Percentiles rank a stretch among this genome's conserved stretches.
phyloP scores from a whole-genome alignment of 2,329 filamentous ascomycete species.

The Pyrenophora tritici-repentis region DNA sequence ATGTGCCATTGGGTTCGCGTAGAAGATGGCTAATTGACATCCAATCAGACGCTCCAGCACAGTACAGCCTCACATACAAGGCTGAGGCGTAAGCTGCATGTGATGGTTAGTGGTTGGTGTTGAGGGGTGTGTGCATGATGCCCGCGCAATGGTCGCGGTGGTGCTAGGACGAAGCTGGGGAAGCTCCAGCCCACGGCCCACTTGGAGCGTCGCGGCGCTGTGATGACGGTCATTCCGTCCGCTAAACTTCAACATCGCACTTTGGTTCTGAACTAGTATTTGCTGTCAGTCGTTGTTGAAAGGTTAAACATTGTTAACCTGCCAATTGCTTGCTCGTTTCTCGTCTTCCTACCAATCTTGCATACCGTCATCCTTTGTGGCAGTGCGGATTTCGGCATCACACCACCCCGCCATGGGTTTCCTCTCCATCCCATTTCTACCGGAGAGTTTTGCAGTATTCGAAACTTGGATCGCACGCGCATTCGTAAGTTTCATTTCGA shows the following conservation, averaged over 20 bases:
- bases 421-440: slow-evolving; percentile 63
- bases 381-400: not conserved
- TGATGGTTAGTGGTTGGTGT: slow-evolving; percentile 16
- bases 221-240: slow-evolving; percentile 8
- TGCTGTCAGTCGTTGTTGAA: not conserved
- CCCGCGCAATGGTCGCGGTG: not conserved
- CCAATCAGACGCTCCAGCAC: slow-evolving; percentile 11
- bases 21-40: not conserved
- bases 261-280: not conserved
- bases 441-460: slow-evolving; percentile 59
- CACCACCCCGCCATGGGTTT: slow-evolving; percentile 58
- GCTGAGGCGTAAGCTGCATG: slow-evolving; percentile 21
- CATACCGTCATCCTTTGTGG: not conserved
- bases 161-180: slow-evolving; percentile 2
- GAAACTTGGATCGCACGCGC: slow-evolving; percentile 67
- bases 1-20: slow-evolving; percentile 15
- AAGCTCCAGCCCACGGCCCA: slow-evolving; percentile 13
- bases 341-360: not conserved
- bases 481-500: slow-evolving; percentile 58
- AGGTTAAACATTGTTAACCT: not conserved
- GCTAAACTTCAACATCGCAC: slow-evolving; percentile 5
- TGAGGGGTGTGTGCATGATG: slow-evolving; percentile 13
- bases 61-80: slow-evolving; percentile 19
- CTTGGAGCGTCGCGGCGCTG: slow-evolving; percentile 8
- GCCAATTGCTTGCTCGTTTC: not conserved